phyloP scores from a whole-genome alignment of 352 stramenopile species.

The Phytophthora idaei region DNA sequence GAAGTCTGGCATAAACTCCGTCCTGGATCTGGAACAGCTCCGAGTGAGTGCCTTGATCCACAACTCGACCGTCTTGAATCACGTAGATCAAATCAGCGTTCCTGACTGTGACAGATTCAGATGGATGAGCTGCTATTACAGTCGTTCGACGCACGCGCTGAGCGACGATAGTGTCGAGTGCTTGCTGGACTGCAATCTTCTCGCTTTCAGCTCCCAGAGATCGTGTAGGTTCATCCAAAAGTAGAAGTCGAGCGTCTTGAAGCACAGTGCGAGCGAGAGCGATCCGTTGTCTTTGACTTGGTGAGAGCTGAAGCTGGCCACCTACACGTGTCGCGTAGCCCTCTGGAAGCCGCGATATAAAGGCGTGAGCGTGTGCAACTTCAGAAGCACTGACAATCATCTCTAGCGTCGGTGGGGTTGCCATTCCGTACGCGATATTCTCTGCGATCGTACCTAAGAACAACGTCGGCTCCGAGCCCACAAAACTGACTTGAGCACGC shows the following conservation, averaged over 20 bases:
- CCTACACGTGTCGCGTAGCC: conserved; percentile 93
- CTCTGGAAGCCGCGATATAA: conserved; percentile 91
- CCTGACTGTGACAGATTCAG: conserved; percentile 40
- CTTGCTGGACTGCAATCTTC: conserved; percentile 61
- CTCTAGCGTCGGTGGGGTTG: conserved; percentile 46
- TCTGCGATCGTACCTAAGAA: conserved; percentile 69
- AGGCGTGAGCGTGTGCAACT: conserved; percentile 93
- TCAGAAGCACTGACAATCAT: conserved; percentile 90
- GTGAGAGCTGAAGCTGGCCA: conserved; percentile 77
- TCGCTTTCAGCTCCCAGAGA: conserved; percentile 79
- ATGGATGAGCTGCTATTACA: conserved; percentile 47
- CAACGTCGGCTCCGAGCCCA: conserved; percentile 57
- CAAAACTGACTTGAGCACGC: conserved; percentile 62
- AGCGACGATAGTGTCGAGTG: conserved; percentile 49
- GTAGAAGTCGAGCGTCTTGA: conserved; percentile 82
- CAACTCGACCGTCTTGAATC: conserved; percentile 23
- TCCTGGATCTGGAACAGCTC: conserved; percentile 30
- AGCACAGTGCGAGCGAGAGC: conserved; percentile 94
- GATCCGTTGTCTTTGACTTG: conserved; percentile 82
- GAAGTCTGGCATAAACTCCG: conserved; percentile 25
- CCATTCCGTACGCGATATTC: conserved; percentile 69
- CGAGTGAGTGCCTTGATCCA: conserved; percentile 50
- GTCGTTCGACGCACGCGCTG: conserved; percentile 42
- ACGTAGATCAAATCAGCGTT: conserved; percentile 47
- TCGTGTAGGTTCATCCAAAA: conserved; percentile 91